phyloP scores from a whole-genome alignment of 805 yeast species.

The Phaffomyces thermotolerans region DNA sequence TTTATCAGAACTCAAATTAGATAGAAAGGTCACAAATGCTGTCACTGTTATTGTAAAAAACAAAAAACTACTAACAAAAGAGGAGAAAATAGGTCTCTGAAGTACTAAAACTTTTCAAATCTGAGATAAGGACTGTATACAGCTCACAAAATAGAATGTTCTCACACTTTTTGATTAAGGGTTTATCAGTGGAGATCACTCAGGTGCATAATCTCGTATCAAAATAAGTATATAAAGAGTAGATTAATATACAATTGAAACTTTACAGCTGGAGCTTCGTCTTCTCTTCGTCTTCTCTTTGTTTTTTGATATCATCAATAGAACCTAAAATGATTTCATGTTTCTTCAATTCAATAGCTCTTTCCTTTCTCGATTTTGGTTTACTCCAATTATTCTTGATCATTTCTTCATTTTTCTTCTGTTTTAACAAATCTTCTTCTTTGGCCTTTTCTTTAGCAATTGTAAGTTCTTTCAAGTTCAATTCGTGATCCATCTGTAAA shows the following conservation, averaged over 20 bases:
- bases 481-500: constrained; percentile 57
- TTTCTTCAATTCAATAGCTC: constrained; percentile 40
- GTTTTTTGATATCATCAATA: constrained; percentile 33
- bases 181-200: too few species aligned
- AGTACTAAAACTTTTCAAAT: too few species aligned
- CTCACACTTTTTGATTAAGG: too few species aligned
- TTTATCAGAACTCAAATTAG: too few species aligned
- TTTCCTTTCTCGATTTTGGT: constrained; percentile 39
- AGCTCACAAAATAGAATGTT: too few species aligned
- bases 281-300: constrained; percentile 21
- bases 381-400: constrained; percentile 36
- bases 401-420: constrained; percentile 41
- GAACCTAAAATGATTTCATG: constrained; percentile 69
- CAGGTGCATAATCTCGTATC: too few species aligned
- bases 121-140: too few species aligned
- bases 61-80: too few species aligned
- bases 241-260: neutral
- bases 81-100: too few species aligned
- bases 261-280: neutral
- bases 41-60: too few species aligned
- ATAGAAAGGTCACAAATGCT: too few species aligned
- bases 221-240: too few species aligned
- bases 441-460: constrained; percentile 63
- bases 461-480: constrained; percentile 56
- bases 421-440: constrained; percentile 56